Base-by-base conservation (phyloP, 805 yeast genomes). In the Spathaspora gorwiae region DNA sequence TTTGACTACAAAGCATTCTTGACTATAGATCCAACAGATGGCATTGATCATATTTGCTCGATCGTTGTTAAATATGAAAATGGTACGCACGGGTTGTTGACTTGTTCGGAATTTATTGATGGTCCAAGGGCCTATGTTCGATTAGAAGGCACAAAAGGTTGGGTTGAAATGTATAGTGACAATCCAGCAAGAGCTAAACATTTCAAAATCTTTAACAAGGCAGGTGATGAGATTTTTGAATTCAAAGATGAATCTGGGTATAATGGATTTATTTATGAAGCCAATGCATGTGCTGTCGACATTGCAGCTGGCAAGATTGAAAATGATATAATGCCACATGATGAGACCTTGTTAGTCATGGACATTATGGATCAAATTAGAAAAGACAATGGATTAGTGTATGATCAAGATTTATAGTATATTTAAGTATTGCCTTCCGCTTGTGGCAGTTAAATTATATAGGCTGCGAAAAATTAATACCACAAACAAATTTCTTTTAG, bases 221-320 rank as follows among this genome's bases (percentile, higher is more conserved):
- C 69, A 42, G 51, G 45, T 1, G 46, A 55, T 5, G 51, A 52
- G 27, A 49, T 56, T 1, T 50, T 60, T 32, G 69, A 57, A 24
- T 59, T 59, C 45, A 58, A 64, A 35, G 72, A 68, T 44, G 57
- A 63, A 24, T 57, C 65, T 7, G 71, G 68, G 3, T 72, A 67
- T 38, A 57, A 63, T 40, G 85, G 85, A 0, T 73, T 78, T 56
- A 75, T 74, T 52, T 73, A 72, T 57, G 84, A 80, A 60, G 83
- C 83, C 1, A 73, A 78, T 52, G 80, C 76, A 5, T 72, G 71
- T 29, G 83, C 79, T 3, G 58, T 66, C 39, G 76, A 72, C 44
- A 61, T 80, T 35, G 44, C 54, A 6, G 61, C 57, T 12, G 78
- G 79, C 10, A 64, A 60, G 44, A 52, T 56, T 12, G 66, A 70